Conservation (phyloP, 2,329 filamentous ascomycete genomes). For the Paecilomyces sp. region DNA sequence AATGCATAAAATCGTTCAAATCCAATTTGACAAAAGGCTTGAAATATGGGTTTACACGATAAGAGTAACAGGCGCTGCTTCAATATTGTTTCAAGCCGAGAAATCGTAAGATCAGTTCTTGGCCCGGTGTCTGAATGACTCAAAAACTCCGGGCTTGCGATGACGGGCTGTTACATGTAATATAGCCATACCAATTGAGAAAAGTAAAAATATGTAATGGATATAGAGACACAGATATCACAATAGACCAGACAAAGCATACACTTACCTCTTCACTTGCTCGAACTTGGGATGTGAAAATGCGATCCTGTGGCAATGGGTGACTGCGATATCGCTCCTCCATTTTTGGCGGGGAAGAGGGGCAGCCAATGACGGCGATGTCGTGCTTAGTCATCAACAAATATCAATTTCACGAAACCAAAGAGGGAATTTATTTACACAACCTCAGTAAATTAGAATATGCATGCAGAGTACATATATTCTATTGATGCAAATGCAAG, state of each 20-base stretch:
- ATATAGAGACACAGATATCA: neutral
- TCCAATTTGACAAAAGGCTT: neutral
- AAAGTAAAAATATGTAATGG: slow-evolving; percentile 2
- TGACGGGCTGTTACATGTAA: neutral
- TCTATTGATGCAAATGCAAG: neutral
- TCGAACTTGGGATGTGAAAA: slow-evolving; percentile 8
- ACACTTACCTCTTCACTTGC: slow-evolving; percentile 14
- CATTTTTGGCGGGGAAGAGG: slow-evolving; percentile 1
- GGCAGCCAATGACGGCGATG: slow-evolving; percentile 12
- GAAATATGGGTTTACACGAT: neutral
- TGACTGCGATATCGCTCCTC: slow-evolving; percentile 25
- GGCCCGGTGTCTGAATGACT: neutral
- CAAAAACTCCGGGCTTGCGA: neutral
- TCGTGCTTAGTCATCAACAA: slow-evolving; percentile 18
- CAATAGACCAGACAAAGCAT: neutral
- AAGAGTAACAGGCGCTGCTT: neutral
- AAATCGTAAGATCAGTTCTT: neutral
- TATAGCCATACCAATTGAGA: slow-evolving; percentile 1
- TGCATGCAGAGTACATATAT: neutral
- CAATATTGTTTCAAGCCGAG: neutral
- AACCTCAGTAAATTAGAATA: neutral
- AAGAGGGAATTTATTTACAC: neutral
- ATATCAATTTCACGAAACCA: neutral
- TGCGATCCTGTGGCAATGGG: slow-evolving; percentile 13
- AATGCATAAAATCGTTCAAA: neutral